Evolutionary conservation across 176 grass and related monocot species (phyloP), one percentile per base, ranked within the genome.

Genomic region (Alopecurus myosuroides): DNA sequence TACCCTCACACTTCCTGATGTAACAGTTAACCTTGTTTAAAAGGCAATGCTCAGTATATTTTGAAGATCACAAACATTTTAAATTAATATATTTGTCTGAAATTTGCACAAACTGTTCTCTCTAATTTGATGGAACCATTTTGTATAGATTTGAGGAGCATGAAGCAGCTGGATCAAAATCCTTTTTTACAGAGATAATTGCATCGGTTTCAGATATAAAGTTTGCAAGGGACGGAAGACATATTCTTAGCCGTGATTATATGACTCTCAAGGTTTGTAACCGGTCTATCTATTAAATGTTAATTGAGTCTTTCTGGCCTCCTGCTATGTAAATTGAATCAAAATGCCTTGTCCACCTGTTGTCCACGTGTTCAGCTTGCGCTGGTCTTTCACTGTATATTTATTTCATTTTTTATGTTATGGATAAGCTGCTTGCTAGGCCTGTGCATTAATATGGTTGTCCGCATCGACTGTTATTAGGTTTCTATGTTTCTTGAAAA

Each of bases 201-300:
- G 92, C 92, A 20, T 97, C 94, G 2, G 90, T 97, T 85, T 97
- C 94, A 15, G 90, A 97, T 76, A 89, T 97, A 80, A 97, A 92
- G 84, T 97, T 97, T 85, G 78, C 94, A 33, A 92, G 88, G 84
- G 86, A 87, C 25, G 94, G 94, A 60, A 90, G 90, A 66, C 76
- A 94, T 82, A 92, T 97, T 76, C 94, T 97, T 82, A 94, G 94
- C 70, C 94, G 94, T 86, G 94, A 97, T 88, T 97, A 97, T 88
- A 92, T 97, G 94, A 97, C 92, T 76, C 94, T 97, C 17, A 97
- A 97, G 94, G 82, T 85, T 75, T 66, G 70, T 62, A 72, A 61
- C 41, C 1, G n/a, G 84, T 29, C 33, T 63, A 52, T 41, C 22
- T 78, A 20, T 18, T 18, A 48, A 44, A 33, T 37, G 20, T 64